Conservation (phyloP, 169 alveolate species). For the Perkinsus olseni region DNA sequence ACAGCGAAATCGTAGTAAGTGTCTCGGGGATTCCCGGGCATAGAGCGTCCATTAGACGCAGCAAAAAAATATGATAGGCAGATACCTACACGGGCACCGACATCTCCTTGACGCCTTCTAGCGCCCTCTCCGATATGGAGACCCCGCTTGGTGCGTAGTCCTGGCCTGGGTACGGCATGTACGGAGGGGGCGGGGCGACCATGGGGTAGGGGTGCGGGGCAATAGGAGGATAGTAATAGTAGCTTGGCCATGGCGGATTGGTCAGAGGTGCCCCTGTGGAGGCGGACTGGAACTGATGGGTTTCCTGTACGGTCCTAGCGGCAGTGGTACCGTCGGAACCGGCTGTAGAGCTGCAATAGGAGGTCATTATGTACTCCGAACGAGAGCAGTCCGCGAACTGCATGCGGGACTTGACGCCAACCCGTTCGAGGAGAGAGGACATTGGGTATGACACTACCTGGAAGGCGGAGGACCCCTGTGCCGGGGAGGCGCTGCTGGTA, state of each 20-base stretch:
- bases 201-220: neutral
- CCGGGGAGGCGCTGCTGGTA: neutral
- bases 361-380: neutral
- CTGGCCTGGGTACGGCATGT: neutral
- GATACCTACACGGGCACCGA: neutral
- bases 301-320: neutral
- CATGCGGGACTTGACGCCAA: neutral
- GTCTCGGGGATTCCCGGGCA: neutral
- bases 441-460: neutral
- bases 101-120: neutral
- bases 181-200: neutral
- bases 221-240: neutral
- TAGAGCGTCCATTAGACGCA: neutral
- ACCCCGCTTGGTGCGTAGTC: neutral
- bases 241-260: neutral
- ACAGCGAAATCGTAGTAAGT: neutral
- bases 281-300: neutral
- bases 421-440: neutral
- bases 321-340: neutral
- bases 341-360: neutral
- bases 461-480: neutral
- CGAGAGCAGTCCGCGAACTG: neutral
- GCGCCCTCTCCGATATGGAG: neutral
- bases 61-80: no score
- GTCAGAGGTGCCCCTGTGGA: neutral